A percentile compares a stretch with the other conserved stretches of the same genome.
phyloP scores from a whole-genome alignment of 441 rosid species.

The Eutrema salsugineum region DNA sequence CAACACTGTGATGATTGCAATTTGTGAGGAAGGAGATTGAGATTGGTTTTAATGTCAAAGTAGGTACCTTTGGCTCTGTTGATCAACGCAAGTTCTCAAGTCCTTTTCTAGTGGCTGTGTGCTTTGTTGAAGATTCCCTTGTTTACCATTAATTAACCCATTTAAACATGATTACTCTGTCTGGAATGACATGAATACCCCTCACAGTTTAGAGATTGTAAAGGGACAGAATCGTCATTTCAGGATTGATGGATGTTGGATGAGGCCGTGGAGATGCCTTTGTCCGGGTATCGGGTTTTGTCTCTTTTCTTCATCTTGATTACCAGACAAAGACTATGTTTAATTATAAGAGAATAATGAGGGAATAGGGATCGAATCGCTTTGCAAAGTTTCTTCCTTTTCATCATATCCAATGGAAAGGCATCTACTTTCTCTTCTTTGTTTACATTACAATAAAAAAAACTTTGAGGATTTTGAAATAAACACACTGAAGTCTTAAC shows the following conservation, averaged over 20 bases:
- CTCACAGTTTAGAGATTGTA: not conserved
- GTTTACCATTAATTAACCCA: conserved; percentile 9
- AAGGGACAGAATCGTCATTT: conserved; percentile 20
- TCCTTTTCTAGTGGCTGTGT: conserved; percentile 26
- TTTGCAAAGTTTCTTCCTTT: conserved; percentile 25
- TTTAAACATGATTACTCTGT: conserved; percentile 11
- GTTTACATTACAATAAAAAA: conserved; percentile 1
- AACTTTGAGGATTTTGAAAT: not conserved
- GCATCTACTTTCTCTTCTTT: conserved; percentile 32
- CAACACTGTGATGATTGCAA: conserved; percentile 10
- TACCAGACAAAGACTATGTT: conserved; percentile 21
- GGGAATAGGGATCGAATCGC: conserved; percentile 9
- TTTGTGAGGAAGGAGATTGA: not conserved
- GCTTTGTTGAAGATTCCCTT: conserved; percentile 31
- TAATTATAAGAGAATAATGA: not conserved
- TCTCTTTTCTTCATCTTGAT: conserved; percentile 25
- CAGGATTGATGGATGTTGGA: not conserved
- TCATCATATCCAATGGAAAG: conserved; percentile 26
- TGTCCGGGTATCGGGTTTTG: conserved; percentile 15
- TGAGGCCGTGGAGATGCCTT: conserved; percentile 12
- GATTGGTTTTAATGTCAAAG: conserved; percentile 15
- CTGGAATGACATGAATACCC: conserved; percentile 11
- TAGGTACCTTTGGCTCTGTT: conserved; percentile 14
- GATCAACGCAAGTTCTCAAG: conserved; percentile 28
- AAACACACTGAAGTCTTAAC: not conserved